Percentiles rank a stretch among this genome's conserved stretches.
Evolutionary conservation across 352 stramenopile genomes (phyloP).

Genomic region (Phytophthora pistaciae): DNA sequence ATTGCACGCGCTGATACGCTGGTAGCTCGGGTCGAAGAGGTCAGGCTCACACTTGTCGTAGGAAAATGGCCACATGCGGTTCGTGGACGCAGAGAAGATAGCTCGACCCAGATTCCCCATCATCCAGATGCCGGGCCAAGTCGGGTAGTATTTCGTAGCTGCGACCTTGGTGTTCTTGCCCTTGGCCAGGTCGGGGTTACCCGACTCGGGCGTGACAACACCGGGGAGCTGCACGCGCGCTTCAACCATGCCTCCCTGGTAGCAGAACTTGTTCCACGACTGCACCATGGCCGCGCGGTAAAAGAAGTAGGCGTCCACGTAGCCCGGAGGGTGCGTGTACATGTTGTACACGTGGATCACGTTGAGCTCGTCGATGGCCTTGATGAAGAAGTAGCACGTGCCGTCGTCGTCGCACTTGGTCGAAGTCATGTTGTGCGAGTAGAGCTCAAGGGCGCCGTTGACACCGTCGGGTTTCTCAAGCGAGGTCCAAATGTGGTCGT

Average conservation of each 20-base stretch:
- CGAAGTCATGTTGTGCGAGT: conserved; percentile 84
- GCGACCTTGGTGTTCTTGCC: conserved; percentile 62
- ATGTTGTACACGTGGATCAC: conserved; percentile 65
- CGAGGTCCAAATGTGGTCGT: conserved; percentile 95
- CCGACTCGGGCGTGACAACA: conserved; percentile 47
- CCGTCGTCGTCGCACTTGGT: conserved; percentile 54
- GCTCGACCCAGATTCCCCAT: conserved; percentile 96
- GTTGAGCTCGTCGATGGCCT: conserved; percentile 43
- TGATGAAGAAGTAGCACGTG: conserved; percentile 64
- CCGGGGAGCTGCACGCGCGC: conserved; percentile 90
- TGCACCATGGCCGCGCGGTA: conserved; percentile 90
- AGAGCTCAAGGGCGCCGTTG: conserved; percentile 91
- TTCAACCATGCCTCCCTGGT: conserved; percentile 95
- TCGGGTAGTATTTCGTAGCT: conserved; percentile 76
- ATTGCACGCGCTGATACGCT: conserved; percentile 92
- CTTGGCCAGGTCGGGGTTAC: conserved; percentile 50
- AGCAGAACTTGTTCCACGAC: conserved; percentile 96
- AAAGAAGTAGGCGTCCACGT: conserved; percentile 55
- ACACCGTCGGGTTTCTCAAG: conserved; percentile 95
- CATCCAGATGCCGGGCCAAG: conserved; percentile 97
- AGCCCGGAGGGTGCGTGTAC: conserved; percentile 60
- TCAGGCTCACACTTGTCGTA: conserved; percentile 92
- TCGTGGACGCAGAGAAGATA: conserved; percentile 95
- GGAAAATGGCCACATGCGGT: conserved; percentile 97
- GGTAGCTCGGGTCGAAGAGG: conserved; percentile 57